These are phyloP conservation scores for Plasmopara muralis DNA, from an alignment of 352 stramenopile genomes.

Conservation along the genomic window DNA sequence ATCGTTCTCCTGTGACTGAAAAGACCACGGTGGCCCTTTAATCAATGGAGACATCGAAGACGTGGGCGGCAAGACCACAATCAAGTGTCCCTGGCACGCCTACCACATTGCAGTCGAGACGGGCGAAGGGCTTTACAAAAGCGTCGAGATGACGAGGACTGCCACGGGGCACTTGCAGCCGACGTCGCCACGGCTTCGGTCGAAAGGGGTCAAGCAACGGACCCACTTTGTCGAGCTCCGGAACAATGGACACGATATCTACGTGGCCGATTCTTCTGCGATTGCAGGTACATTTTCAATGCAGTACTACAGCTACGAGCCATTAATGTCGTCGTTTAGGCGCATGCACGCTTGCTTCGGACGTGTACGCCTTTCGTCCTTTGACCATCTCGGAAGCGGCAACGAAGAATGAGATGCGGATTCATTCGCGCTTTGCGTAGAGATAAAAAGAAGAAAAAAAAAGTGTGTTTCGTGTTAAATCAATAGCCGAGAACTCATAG, in stretches of 20 bases:
- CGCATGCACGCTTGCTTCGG: conserved; percentile 44
- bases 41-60: conserved; percentile 81
- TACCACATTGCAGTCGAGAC: conserved; percentile 80
- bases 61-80: conserved; percentile 61
- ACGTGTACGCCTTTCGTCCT: conserved; percentile 67
- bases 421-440: conserved; percentile 63
- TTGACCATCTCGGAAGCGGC: conserved; percentile 34
- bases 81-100: conserved; percentile 84
- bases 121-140: conserved; percentile 81
- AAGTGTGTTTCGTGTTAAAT: not conserved
- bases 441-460: too few species aligned
- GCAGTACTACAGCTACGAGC: not conserved
- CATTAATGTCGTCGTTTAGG: conserved; percentile 13
- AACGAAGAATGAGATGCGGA: conserved; percentile 43
- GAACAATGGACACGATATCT: conserved; percentile 56
- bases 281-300: conserved; percentile 33
- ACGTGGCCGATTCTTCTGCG: conserved; percentile 67
- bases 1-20: not conserved
- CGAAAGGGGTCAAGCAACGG: conserved; percentile 81
- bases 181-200: conserved; percentile 57
- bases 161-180: conserved; percentile 39
- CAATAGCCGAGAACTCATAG: conserved; percentile 19
- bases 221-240: conserved; percentile 73
- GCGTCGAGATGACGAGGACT: conserved; percentile 63
- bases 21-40: conserved; percentile 77